Evolutionary conservation across 2,329 filamentous ascomycete genomes (phyloP), one percentile per base, ranked within the genome.

Genomic region (Verticillium albo-atrum): DNA sequence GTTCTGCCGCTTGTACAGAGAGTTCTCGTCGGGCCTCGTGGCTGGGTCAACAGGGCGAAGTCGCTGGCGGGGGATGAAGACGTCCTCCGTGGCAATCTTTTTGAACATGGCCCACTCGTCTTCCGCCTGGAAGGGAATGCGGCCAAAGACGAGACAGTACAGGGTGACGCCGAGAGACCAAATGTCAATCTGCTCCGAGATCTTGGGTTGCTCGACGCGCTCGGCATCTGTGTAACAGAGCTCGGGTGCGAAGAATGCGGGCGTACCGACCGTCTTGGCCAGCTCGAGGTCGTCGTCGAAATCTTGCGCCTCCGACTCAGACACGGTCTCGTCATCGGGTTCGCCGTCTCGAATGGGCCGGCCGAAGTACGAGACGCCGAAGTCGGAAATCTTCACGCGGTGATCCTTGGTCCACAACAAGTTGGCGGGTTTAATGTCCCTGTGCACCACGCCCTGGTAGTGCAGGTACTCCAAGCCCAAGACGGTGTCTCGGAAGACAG

Each of bases 191-290:
- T 96, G 91, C 67, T 92, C 91, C 4, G 92, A 97, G 47, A 99
- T 88, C 76, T 82, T 94, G 65, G 83, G 92, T 68, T 83, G 89
- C 69, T 82, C 86, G 51, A 61, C 61, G 67, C 75, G 81, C 62
- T 86, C 88, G 26, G 87, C 75, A 63, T 95, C 92, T 2, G 91
- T 96, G 71, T 93, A 95, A 76, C 95, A 99, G 37, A 99, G 82
- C 73, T 99, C 95, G 4, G 95, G 95, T 1, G 95, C 95, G 70
- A 97, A 99, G 75, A 99, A 99, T 1, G 94, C 95, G 6, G 95
- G 95, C 0, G 95, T 99, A 57, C 95, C 95, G 6, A 98, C 95
- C 2, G 95, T 98, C 79, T 98, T 98, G 61, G 95, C 94, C n/a
- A 99, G 80, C 72, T 98, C 95, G 61, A 96, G 86, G 63, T 96